Evolutionary conservation across 176 grass and related monocot species (phyloP).

Genomic region (Zea luxurians): DNA sequence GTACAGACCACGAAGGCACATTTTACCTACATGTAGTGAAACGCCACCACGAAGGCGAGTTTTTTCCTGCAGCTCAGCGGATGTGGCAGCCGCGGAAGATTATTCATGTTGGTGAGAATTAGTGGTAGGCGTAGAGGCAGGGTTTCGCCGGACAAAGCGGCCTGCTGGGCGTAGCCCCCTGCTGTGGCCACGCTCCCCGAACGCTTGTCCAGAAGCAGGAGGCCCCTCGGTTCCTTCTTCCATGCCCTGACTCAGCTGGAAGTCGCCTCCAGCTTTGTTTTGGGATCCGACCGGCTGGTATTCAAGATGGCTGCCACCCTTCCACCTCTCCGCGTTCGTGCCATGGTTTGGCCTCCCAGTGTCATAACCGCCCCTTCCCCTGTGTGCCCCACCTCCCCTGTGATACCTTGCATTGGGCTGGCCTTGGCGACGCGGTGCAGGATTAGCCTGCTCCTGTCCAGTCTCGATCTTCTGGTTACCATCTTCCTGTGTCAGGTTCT

Average conservation of each 20-base stretch:
- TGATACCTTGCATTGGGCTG: slow-evolving; percentile 50
- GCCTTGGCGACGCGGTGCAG: slow-evolving; percentile 38
- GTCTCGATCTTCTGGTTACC: slow-evolving; percentile 37
- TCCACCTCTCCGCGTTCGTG: slow-evolving; percentile 43
- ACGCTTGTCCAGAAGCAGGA: slow-evolving; percentile 27
- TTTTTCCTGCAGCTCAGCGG: slow-evolving; percentile 8
- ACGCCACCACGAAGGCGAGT: neutral
- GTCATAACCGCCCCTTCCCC: slow-evolving; percentile 58
- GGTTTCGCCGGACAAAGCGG: slow-evolving; percentile 50
- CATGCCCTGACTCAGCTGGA: slow-evolving; percentile 37
- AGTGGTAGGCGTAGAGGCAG: neutral
- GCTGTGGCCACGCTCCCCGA: slow-evolving; percentile 42
- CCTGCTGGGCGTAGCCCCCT: slow-evolving; percentile 29
- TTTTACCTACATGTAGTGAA: slow-evolving; percentile 26
- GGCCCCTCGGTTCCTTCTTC: slow-evolving; percentile 32
- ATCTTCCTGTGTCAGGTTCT: neutral
- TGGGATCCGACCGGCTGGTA: slow-evolving; percentile 64
- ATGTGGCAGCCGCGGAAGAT: neutral
- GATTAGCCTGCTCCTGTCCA: slow-evolving; percentile 46
- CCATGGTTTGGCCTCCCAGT: slow-evolving; percentile 44
- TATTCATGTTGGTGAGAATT: slow-evolving; percentile 48
- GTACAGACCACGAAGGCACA: slow-evolving; percentile 15
- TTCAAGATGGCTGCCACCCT: slow-evolving; percentile 53
- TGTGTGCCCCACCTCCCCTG: slow-evolving; percentile 51
- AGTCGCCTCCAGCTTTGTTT: slow-evolving; percentile 39